These are phyloP conservation scores for Pythium plurisporium DNA, from an alignment of 352 stramenopile species.

Conservation along the genomic window DNA sequence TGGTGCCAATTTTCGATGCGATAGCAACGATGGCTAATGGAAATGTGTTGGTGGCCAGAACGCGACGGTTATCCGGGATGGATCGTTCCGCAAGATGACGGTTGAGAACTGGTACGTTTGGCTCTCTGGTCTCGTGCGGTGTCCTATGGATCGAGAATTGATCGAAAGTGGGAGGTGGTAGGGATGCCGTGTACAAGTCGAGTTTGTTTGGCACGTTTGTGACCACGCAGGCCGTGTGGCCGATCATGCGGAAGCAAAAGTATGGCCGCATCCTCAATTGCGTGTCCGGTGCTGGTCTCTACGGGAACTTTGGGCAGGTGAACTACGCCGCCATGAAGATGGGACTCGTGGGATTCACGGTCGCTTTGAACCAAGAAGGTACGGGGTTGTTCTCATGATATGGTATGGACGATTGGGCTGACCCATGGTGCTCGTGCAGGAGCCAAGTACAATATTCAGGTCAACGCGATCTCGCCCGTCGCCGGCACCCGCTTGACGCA, in stretches of 20 bases:
- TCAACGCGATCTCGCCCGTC: slow-evolving; percentile 68
- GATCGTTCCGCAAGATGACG: slow-evolving; percentile 75
- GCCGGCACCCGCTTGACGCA: slow-evolving; percentile 61
- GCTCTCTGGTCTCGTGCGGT: too few relatives aligned
- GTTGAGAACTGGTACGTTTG: slow-evolving; percentile 45
- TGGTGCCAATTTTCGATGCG: background rate
- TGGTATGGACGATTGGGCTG: background rate
- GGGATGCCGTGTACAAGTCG: slow-evolving; percentile 59
- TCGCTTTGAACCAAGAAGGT: slow-evolving; percentile 68
- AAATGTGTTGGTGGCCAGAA: slow-evolving; percentile 33
- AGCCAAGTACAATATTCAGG: slow-evolving; percentile 71
- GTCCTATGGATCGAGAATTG: too few relatives aligned
- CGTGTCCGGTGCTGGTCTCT: slow-evolving; percentile 56
- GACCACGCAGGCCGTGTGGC: slow-evolving; percentile 64
- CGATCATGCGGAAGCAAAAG: slow-evolving; percentile 64
- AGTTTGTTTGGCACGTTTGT: slow-evolving; percentile 54
- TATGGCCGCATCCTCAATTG: slow-evolving; percentile 74
- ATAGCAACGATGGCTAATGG: background rate
- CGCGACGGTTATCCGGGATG: slow-evolving; percentile 63
- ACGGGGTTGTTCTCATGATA: background rate
- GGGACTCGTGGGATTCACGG: slow-evolving; percentile 62
- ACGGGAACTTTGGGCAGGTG: slow-evolving; percentile 75
- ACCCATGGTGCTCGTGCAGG: slow-evolving; percentile 21
- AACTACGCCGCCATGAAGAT: slow-evolving; percentile 82
- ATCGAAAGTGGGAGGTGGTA: too few relatives aligned